Evolutionary conservation across 306 rosid species (phyloP), one percentile per base, ranked within the genome.

Genomic region (Castanopsis chinensis): DNA sequence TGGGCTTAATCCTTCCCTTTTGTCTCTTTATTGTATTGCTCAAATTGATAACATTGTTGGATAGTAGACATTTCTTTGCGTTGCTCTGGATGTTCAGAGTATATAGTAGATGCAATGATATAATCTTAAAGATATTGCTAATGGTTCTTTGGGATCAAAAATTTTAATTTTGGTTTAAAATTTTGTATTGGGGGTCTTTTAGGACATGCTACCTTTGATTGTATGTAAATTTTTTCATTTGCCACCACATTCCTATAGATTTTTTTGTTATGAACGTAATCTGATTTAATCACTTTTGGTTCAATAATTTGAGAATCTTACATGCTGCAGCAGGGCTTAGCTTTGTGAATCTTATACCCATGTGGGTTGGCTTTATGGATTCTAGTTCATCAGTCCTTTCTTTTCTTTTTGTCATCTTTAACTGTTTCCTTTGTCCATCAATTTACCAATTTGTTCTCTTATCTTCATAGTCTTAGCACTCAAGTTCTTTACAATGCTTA

Each of bases 31-130:
- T 37, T 37, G 43, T 6, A 37, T 59, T 45, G 32, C 15, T 23
- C 49, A 30, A 27, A 19, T 76, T 18, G 32, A 71, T 70, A 67
- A 73, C 33, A 74, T 43, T 23, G 19, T 69, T 57, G 75, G 73
- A 59, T 77, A 25, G 12, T 74, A 27, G 37, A 58, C 76, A 69
- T 12, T 69, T 60, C n/a, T 30, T 69, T 15, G 35, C 56, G 58
- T 56, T 13, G 60, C 41, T 53, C 57, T 78, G 71, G 56, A 28
- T 27, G 69, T 61, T 63, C 69, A 63, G 20, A 13, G 69, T 63
- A 63, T 63, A 63, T 25, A 13, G 33, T 15, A 63, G 37, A 63
- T 63, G 6, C 3, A 2, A 15, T 12, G 15, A 28, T 63, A 32
- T 63, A 28, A 63, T 63, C 37, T 27, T 13, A 15, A 63, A 63